Base-by-base conservation (phyloP, 2,329 filamentous ascomycete species). In the Calonectria fujianensis region DNA sequence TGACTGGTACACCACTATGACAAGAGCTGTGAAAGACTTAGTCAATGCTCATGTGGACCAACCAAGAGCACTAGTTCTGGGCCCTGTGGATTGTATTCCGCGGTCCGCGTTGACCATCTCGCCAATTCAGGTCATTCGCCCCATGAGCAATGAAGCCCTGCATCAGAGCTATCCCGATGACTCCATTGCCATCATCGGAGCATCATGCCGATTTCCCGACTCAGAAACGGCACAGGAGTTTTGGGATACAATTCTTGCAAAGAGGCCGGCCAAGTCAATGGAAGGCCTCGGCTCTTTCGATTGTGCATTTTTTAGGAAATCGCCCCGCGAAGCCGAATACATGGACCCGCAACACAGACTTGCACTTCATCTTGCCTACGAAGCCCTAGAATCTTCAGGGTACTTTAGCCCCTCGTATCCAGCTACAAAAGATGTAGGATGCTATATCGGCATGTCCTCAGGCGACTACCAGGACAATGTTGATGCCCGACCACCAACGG, bases 331-430 rank as follows among this genome's bases (percentile, higher is more conserved):
- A 35, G 57, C 57, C 35, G 57, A 61, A n/a, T 61, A 61, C 57
- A 61, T 61, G 35, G 57, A 61, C 29, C 57, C 57, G 14, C 57
- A 61, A 61, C 57, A 61, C n/a, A n/a, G 57, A 10, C 57, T 61
- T 24, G 57, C 57, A 27, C 57, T 61, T 61, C 57, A 61, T 61
- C 57, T 61, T 61, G 35, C 57, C 5, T 61, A 61, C 7, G 57
- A 61, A 41, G 35, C 57, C 20, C 20, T 61, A 14, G 57, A 24
- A 18, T 61, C 57, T 4, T 35, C 57, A 4, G 57, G 57, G 3
- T 61, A 61, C 27, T 61, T 61, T 20, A 61, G 57, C n/a, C 57
- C 57, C 9, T 61, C 57, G 16, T 61, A 24, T 2, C 39, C 57
- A 6, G 57, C 11, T 24, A 61, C 35, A 4, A 61, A 39, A 5